Percentiles rank a stretch among this genome's conserved stretches.
Conservation (phyloP, 768 basidiomycete species). For the Daedalea quercina region DNA sequence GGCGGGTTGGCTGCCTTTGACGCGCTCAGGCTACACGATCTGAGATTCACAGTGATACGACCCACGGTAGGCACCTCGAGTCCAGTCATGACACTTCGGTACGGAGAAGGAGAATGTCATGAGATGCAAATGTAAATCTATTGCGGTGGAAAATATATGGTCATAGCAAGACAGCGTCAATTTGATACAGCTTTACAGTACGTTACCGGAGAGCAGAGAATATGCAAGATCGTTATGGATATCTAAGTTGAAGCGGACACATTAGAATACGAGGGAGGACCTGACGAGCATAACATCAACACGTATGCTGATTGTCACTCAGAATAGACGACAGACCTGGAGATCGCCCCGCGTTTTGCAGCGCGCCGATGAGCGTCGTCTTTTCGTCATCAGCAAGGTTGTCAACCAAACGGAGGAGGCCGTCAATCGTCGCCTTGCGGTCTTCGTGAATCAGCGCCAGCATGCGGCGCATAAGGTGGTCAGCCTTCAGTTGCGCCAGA, state of each 20-base stretch:
- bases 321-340: conserved; percentile 36
- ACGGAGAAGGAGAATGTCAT: too few species aligned
- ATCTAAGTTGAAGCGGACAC: conserved; percentile 6
- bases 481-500: conserved; percentile 57
- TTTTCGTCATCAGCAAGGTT: conserved; percentile 70
- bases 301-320: neutral
- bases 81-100: too few species aligned
- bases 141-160: too few species aligned
- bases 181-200: too few species aligned
- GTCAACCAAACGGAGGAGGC: conserved; percentile 68
- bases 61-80: too few species aligned
- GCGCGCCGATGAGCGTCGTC: conserved; percentile 46
- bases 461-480: conserved; percentile 61
- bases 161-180: too few species aligned
- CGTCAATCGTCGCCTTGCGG: conserved; percentile 68
- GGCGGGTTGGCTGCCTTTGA: too few species aligned
- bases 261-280: conserved; percentile 15
- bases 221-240: neutral
- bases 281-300: conserved; percentile 3
- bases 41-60: too few species aligned
- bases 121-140: too few species aligned
- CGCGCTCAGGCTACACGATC: too few species aligned
- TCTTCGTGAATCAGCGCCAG: conserved; percentile 67
- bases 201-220: too few species aligned
- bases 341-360: conserved; percentile 52